Base-by-base conservation (phyloP, 768 basidiomycete species). In the Termitomyces titanicus region DNA sequence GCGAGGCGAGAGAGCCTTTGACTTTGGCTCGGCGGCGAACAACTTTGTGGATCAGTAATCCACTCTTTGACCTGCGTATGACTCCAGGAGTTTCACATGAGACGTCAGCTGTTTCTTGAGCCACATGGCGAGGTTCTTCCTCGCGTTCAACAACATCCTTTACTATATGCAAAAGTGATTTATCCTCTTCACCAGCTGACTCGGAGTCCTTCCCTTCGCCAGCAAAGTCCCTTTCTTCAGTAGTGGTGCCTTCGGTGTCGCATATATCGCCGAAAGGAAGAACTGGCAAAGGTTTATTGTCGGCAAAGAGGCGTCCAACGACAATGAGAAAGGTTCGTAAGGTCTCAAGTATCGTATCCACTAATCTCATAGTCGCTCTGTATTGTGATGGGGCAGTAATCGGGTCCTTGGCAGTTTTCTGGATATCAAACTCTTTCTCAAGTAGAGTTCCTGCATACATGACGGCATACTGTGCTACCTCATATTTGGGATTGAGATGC, bases 251-350 rank as follows among this genome's bases (percentile, higher is more conserved):
- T 27, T 25, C n/a, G n/a, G 24, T 17, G 25, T 22, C n/a, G 9
- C 33, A 35, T 3, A 51, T 24, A 10, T 51, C 38, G n/a, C n/a
- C 22, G 51, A 44, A 29, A 34, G 54, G 63, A 18, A 69, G 64
- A 47, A 66, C 64, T 37, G 53, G 57, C 29, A 72, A 64, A 24
- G 64, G 64, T 43, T 65, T 63, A 10, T 31, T 54, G 9, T 51
- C 42, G 2, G 54, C 64, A 31, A 66, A 57, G 24, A 72, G 63
- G 15, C 56, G 59, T 40, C 68, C 69, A 3, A 67, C 71, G 29
- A 64, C 60, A 25, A 57, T 57, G 47, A 76, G 61, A 51, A 72
- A 68, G 11, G 50, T 50, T 54, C 64, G 71, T 54, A 76, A 63
- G 52, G 60, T 64, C 1, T 64, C 60, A 63, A 75, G 64, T 11